These are phyloP conservation scores for Salix arbutifolia DNA, from an alignment of 345 rosid species.

Conservation along the genomic window DNA sequence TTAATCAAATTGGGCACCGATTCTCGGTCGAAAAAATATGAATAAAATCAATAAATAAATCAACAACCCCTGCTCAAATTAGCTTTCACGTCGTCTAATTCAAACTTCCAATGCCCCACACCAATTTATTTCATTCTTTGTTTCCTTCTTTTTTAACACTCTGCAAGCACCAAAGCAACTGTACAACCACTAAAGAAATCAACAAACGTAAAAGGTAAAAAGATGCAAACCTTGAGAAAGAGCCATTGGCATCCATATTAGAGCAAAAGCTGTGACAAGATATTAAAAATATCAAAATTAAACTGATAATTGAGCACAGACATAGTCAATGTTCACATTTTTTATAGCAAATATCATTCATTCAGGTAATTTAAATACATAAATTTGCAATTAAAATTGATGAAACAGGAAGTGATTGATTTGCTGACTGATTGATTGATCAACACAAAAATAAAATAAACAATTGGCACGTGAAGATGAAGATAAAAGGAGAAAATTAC, in stretches of 20 bases:
- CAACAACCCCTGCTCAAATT: neutral
- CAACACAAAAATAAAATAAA: too few relatives aligned
- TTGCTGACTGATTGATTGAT: too few relatives aligned
- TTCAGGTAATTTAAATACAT: too few relatives aligned
- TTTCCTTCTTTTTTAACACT: too few relatives aligned
- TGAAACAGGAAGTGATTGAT: too few relatives aligned
- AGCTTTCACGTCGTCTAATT: too few relatives aligned
- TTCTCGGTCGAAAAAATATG: neutral
- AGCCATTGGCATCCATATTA: slow-evolving; percentile 30
- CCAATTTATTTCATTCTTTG: too few relatives aligned
- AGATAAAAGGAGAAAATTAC: slow-evolving; percentile 31
- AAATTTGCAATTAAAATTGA: too few relatives aligned
- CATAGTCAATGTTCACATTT: too few relatives aligned
- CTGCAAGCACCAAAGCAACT: neutral
- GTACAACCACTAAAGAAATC: neutral
- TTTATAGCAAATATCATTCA: too few relatives aligned
- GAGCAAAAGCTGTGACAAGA: slow-evolving; percentile 45
- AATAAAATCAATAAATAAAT: neutral
- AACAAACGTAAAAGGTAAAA: neutral
- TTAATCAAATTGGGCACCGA: neutral
- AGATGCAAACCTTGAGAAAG: slow-evolving; percentile 44
- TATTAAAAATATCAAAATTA: slow-evolving; percentile 9
- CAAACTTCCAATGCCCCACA: too few relatives aligned
- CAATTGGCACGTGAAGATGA: too few relatives aligned
- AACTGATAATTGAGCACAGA: neutral